Base-by-base conservation (phyloP, 768 basidiomycete species). In the Cubamyces lactineus region DNA sequence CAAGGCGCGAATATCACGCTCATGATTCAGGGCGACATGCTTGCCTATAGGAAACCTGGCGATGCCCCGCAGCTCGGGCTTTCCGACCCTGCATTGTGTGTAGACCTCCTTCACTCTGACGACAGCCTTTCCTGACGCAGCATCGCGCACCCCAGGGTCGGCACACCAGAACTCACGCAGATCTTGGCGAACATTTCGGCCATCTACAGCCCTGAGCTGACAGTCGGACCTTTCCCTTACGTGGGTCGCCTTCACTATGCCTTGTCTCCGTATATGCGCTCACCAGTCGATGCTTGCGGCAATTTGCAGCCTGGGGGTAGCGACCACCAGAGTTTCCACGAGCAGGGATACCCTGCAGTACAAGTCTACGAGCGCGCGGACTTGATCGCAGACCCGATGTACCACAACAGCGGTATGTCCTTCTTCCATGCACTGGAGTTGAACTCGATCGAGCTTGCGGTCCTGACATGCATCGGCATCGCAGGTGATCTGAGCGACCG, bases 21-120 rank as follows among this genome's bases (percentile, higher is more conserved):
- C 23, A 92, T 95, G 84, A 80, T 96, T 47, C 95, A 96, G 72
- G 91, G 91, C 0, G 95, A 97, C 69, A 96, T 96, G 95, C 81
- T 92, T 43, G 95, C 85, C 0, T 96, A 94, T 71, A 91, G 86
- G 63, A 85, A 78, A n/a, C 84, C 85, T 0, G 83, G 82, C 21
- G 95, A 96, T 75, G 91, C 91, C 9, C 73, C 82, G 2, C 94
- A 97, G 70, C 81, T 97, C 6, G 94, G 90, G 17, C 81, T 95
- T 26, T 92, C 94, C 5, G 81, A 82, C 26, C 65, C 69, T 88
- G 93, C 56, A 57, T 83, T 78, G 38, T 61, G 13, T 12, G 57
- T 23, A 21, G 49, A 15, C 6, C 51, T 43, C 19, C 12, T 16
- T 38, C 16, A 15, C 9, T 23, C 11, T 21, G 34, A 17, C 17